Percentiles rank a stretch among this genome's conserved stretches.
Conservation (phyloP, 352 stramenopile species). For the Globisporangium uncinulatum region DNA sequence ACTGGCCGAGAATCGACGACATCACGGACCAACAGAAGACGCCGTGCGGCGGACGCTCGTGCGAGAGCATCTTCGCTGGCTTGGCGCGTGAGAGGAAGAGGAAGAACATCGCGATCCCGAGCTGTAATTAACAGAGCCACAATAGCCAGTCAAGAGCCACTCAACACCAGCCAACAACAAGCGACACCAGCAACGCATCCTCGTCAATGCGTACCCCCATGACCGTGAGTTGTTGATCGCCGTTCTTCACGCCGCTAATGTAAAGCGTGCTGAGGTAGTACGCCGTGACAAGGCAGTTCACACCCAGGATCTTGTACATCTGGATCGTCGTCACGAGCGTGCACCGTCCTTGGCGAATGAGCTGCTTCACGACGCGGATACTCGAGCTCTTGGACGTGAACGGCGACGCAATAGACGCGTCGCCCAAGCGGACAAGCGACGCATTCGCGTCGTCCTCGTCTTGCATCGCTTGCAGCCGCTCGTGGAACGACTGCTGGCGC, state of each 20-base stretch:
- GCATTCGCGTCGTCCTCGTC: slow-evolving; percentile 26
- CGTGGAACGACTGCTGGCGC: slow-evolving; percentile 9
- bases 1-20: slow-evolving; percentile 89
- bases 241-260: slow-evolving; percentile 93
- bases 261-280: slow-evolving; percentile 93
- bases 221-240: slow-evolving; percentile 85
- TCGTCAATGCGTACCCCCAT: slow-evolving; percentile 22
- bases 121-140: slow-evolving; percentile 7
- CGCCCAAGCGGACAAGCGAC: slow-evolving; percentile 89
- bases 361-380: slow-evolving; percentile 71
- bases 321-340: slow-evolving; percentile 96
- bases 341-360: slow-evolving; percentile 94
- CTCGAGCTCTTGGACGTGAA: slow-evolving; percentile 93
- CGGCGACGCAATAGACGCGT: slow-evolving; percentile 95
- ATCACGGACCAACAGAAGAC: slow-evolving; percentile 88
- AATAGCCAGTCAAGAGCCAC: background rate
- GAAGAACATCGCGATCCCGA: slow-evolving; percentile 48
- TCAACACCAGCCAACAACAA: background rate
- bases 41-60: slow-evolving; percentile 69
- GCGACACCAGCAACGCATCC: slow-evolving; percentile 4
- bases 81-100: slow-evolving; percentile 65
- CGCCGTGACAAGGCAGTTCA: slow-evolving; percentile 94
- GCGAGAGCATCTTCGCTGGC: slow-evolving; percentile 83
- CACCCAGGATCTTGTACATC: slow-evolving; percentile 92
- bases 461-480: slow-evolving; percentile 13